Conservation (phyloP, 2,329 filamentous ascomycete species). For the Microsporum audouinii region DNA sequence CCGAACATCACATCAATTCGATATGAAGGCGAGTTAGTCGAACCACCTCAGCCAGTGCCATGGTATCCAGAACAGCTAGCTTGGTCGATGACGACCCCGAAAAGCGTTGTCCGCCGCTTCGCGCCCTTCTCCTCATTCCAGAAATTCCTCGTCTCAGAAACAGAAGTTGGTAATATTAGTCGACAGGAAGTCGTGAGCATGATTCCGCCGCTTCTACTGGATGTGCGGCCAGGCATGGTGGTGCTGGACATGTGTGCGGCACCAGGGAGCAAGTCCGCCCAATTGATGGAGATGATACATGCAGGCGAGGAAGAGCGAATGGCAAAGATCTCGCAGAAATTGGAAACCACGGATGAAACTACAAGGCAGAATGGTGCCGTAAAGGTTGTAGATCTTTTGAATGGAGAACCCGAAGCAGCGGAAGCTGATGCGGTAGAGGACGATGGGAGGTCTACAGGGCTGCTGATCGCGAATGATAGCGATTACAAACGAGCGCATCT, state of each 20-base stretch:
- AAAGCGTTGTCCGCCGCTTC: slow-evolving; percentile 88
- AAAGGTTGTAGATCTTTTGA: slow-evolving; percentile 16
- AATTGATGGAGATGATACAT: slow-evolving; percentile 90
- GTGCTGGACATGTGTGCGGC: slow-evolving; percentile 94
- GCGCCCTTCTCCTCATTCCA: slow-evolving; percentile 91
- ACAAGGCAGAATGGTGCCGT: slow-evolving; percentile 15
- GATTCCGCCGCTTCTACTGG: slow-evolving; percentile 91
- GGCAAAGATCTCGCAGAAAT: slow-evolving; percentile 54
- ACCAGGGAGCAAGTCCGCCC: slow-evolving; percentile 91
- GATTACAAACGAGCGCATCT: slow-evolving; percentile 97
- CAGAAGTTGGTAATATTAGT: slow-evolving; percentile 92
- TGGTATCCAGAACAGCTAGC: slow-evolving; percentile 95
- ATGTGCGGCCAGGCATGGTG: slow-evolving; percentile 79
- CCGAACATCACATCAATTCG: slow-evolving; percentile 79
- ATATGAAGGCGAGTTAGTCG: slow-evolving; percentile 69
- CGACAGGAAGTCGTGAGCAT: slow-evolving; percentile 97
- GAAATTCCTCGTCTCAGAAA: slow-evolving; percentile 95
- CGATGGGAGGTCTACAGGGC: slow-evolving; percentile 75
- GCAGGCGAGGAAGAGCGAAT: slow-evolving; percentile 82
- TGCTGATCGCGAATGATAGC: slow-evolving; percentile 89
- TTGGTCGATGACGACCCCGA: slow-evolving; percentile 96
- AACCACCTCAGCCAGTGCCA: slow-evolving; percentile 66
- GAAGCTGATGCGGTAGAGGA: slow-evolving; percentile 50
- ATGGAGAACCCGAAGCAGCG: slow-evolving; percentile 38
- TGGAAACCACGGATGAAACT: slow-evolving; percentile 46